phyloP scores from a whole-genome alignment of 495 filamentous ascomycete genomes.

The Astrothelium macrocarpum region DNA sequence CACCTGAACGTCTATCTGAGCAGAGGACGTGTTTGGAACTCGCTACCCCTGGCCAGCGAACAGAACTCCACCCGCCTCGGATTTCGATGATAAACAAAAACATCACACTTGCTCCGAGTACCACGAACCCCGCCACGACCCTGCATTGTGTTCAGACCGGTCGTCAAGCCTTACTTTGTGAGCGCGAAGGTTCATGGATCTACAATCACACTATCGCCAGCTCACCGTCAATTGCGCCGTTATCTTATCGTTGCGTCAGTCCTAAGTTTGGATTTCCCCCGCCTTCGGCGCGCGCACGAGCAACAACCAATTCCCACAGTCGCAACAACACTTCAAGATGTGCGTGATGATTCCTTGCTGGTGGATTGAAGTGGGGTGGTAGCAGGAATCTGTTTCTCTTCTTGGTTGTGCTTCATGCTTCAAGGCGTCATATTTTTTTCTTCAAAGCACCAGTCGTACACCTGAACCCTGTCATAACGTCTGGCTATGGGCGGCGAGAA shows the following conservation, averaged over 20 bases:
- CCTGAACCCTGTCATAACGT: not conserved
- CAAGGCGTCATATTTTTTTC: not conserved
- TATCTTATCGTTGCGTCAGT: constrained; percentile 2
- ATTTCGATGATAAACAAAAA: not conserved
- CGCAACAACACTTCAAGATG: not conserved
- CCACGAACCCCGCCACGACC: not conserved
- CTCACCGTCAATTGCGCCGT: not conserved
- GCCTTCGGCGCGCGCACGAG: not conserved
- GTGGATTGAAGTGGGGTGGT: not conserved
- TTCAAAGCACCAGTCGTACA: not conserved
- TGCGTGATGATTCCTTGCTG: not conserved
- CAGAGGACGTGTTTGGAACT: not conserved
- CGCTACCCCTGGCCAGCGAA: not conserved
- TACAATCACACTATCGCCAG: not conserved
- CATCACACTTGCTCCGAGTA: not conserved
- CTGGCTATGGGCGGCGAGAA: not conserved
- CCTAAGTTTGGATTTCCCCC: not conserved
- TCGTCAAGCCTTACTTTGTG: constrained; percentile 5
- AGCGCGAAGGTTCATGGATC: not conserved
- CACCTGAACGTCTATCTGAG: not conserved
- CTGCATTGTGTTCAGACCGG: not conserved
- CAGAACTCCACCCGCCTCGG: not conserved
- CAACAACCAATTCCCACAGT: not conserved
- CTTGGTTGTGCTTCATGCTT: not conserved
- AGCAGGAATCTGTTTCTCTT: not conserved